Evolutionary conservation across 345 rosid species (phyloP), one percentile per base, ranked within the genome.

Genomic region (Cardamine chenopodiifolia): DNA sequence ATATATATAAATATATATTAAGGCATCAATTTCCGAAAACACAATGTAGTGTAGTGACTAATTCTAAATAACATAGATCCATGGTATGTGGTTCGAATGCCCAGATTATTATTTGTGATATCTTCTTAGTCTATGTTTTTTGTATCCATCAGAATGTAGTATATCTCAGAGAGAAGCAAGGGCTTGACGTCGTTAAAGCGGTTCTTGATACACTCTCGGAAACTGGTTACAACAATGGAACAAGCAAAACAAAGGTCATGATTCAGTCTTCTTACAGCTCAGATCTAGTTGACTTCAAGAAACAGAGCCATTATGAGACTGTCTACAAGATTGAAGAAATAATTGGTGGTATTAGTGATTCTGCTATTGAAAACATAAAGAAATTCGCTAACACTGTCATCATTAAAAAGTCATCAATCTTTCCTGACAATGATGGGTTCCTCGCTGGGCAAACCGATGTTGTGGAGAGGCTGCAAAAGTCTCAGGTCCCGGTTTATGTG

Each of bases 261-360:
- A 83, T 89, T 70, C 92, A 88, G 75, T 93, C 98, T 60, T 77
- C 85, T 1, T 44, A 81, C 68, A 93, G 92, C 74, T 82, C 97
- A 8, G 91, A 89, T 63, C 84, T 93, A 10, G 73, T 31, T 77
- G 34, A 80, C 62, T 72, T 93, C 39, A 93, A 80, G 79, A 84
- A 55, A 15, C 75, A 78, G 11, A 69, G 35, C 35, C 72, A 58
- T 2, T 89, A 88, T 35, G 79, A 89, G 63, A 89, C 71, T 44
- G 92, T 89, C 40, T 89, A 89, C 79, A 70, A 71, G 69, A 53
- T 91, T 48, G 83, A 87, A 15, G 89, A 89, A 89, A 8, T 1
- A 5, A 88, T 89, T 57, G 19, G 84, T 32, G 88, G 77, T 72
- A 91, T 86, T 57, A 35, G n/a, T 6, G 57, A 79, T 40, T 54